Evolutionary conservation across 495 filamentous ascomycete species (phyloP).

Genomic region (Oidiodendron maius): DNA sequence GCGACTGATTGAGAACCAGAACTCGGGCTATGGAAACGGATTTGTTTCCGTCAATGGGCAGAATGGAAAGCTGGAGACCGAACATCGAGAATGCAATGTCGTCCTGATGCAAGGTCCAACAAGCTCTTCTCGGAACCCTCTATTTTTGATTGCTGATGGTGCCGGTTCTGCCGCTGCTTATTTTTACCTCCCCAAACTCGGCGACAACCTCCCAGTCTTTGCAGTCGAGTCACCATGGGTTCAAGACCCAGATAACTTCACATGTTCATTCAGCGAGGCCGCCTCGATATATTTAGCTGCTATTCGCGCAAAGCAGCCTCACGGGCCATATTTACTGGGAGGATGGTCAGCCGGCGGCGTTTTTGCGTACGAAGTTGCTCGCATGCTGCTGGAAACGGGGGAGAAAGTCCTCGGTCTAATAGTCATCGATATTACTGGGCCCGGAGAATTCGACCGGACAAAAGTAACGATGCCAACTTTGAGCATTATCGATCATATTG

Average conservation of each 20-base stretch:
- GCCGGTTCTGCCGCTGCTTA: conserved; percentile 61
- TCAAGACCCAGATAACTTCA: conserved; percentile 50
- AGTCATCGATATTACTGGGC: conserved; percentile 2
- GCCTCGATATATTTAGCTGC: conserved; percentile 51
- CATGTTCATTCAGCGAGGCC: conserved; percentile 41
- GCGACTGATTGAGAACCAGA: conserved; percentile 12
- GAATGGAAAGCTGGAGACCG: conserved; percentile 32
- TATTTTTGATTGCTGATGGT: conserved; percentile 74
- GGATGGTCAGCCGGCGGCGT: conserved; percentile 86
- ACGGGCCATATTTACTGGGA: conserved; percentile 60
- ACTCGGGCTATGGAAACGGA: too few relatives aligned
- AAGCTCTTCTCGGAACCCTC: conserved; percentile 7
- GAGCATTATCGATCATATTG: neutral
- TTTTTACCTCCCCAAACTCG: conserved; percentile 41
- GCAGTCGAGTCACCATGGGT: conserved; percentile 45
- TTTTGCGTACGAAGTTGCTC: conserved; percentile 77
- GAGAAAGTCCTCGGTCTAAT: conserved; percentile 46
- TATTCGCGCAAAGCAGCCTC: conserved; percentile 53
- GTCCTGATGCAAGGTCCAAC: too few relatives aligned
- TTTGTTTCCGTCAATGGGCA: conserved; percentile 32
- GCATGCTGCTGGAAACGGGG: conserved; percentile 58
- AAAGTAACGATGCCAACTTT: conserved; percentile 1
- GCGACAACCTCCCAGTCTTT: conserved; percentile 46
- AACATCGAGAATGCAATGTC: too few relatives aligned
- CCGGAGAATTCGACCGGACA: neutral